These are phyloP conservation scores for Isochrysis galbana DNA, from an alignment of 78 protist species.

Conservation along the genomic window DNA sequence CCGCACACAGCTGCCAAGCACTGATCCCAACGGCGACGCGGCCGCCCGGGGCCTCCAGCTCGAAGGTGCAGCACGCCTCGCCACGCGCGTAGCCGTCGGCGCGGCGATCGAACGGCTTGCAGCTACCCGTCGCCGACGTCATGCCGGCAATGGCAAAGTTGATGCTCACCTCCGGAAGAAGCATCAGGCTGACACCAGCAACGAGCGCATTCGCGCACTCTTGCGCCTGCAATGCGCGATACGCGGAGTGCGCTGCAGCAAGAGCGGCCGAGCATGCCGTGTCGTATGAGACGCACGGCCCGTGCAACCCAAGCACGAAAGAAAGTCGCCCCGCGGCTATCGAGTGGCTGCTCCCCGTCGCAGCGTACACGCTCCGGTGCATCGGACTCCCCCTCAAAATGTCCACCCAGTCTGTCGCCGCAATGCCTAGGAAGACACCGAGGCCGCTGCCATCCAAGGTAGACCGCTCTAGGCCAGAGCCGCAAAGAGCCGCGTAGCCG, in stretches of 20 bases:
- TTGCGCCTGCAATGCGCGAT: constrained; percentile 46
- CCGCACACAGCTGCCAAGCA: background rate
- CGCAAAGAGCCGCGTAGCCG: background rate
- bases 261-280: constrained; percentile 83
- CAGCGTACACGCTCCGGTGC: background rate
- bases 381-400: background rate
- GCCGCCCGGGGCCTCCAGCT: no score
- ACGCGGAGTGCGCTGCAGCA: constrained; percentile 64
- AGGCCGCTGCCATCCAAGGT: background rate
- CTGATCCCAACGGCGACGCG: background rate
- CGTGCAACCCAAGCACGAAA: constrained; percentile 66
- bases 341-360: background rate
- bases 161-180: constrained; percentile 36
- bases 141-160: constrained; percentile 55
- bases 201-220: constrained; percentile 62
- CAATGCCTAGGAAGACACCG: background rate
- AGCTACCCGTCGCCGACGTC: constrained; percentile 61
- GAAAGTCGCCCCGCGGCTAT: constrained; percentile 71
- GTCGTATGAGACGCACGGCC: constrained; percentile 74
- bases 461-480: background rate
- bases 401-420: background rate
- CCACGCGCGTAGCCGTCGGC: constrained; percentile 88
- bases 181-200: constrained; percentile 70
- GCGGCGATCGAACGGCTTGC: constrained; percentile 65
- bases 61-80: constrained; percentile 81